A percentile compares a stretch with the other conserved stretches of the same genome.
Evolutionary conservation across 768 basidiomycete genomes (phyloP).

Genomic region (Rhizopogon rudus): DNA sequence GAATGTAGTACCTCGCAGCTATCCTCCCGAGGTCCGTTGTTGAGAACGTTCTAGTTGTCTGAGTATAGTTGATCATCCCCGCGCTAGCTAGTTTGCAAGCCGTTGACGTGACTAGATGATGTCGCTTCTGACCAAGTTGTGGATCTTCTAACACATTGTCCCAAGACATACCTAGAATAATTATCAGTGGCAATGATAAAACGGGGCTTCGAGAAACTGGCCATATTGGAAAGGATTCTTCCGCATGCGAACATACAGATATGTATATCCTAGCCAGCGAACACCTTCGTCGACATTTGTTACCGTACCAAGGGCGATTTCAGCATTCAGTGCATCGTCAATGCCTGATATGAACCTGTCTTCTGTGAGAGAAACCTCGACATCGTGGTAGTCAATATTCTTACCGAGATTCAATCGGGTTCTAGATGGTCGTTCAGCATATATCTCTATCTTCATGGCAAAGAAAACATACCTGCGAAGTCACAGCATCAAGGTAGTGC

Average conservation of each 20-base stretch:
- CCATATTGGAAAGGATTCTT: conserved; percentile 88
- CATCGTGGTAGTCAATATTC: conserved; percentile 15
- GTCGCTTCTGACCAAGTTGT: conserved; percentile 62
- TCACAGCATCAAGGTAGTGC: conserved; percentile 86
- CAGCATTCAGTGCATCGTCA: conserved; percentile 90
- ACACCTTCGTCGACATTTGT: conserved; percentile 81
- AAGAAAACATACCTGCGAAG: conserved; percentile 61
- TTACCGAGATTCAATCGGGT: conserved; percentile 94
- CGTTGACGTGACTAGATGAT: conserved; percentile 59
- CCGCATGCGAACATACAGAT: conserved; percentile 91
- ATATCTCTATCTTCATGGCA: background rate
- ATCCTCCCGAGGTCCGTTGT: conserved; percentile 94
- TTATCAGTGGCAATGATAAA: conserved; percentile 6
- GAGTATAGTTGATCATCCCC: conserved; percentile 80
- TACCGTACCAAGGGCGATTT: conserved; percentile 93
- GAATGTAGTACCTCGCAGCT: conserved; percentile 95
- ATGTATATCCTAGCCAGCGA: conserved; percentile 96
- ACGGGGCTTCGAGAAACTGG: conserved; percentile 24
- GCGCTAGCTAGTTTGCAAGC: conserved; percentile 62
- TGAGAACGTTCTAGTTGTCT: conserved; percentile 48
- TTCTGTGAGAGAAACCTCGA: background rate
- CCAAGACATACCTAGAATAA: conserved; percentile 59
- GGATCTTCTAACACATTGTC: conserved; percentile 69
- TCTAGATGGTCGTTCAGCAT: conserved; percentile 36
- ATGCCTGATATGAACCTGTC: conserved; percentile 76